Conservation (phyloP, 345 rosid species). For the Mercurialis annua region DNA sequence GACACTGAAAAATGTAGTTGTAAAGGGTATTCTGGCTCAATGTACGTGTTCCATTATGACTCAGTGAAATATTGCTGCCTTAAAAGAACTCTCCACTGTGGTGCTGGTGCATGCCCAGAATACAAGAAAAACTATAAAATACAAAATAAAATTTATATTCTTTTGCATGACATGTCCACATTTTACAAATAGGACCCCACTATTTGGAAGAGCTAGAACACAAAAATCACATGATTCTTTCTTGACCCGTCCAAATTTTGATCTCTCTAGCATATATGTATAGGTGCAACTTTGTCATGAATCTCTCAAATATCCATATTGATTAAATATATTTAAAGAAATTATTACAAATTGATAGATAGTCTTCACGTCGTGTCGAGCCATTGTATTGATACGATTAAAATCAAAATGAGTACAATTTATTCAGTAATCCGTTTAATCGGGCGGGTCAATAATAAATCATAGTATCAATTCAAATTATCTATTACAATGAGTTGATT, state of each 20-base stretch:
- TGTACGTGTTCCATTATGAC: background rate
- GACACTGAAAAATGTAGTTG: background rate
- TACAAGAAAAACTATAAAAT: background rate
- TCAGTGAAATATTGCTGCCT: constrained; percentile 1
- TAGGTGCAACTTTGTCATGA: constrained; percentile 3
- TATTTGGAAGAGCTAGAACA: constrained; percentile 8
- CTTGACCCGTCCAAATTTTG: constrained; percentile 18
- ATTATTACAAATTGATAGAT: no score
- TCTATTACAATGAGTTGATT: no score
- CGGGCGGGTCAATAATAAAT: no score
- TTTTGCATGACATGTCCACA: constrained; percentile 8
- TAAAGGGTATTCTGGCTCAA: background rate
- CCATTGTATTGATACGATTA: no score
- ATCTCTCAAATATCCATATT: background rate
- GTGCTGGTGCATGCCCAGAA: background rate
- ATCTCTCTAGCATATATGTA: constrained; percentile 11
- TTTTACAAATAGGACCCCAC: constrained; percentile 28
- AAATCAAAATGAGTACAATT: no score
- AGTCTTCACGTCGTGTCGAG: no score
- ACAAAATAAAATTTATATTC: constrained; percentile 5
- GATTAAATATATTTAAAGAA: background rate
- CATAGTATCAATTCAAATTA: no score
- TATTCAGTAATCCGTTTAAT: no score
- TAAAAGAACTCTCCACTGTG: background rate
- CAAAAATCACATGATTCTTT: constrained; percentile 27